Base-by-base conservation (phyloP, 2,329 filamentous ascomycete genomes). In the Fusarium multiceps region DNA sequence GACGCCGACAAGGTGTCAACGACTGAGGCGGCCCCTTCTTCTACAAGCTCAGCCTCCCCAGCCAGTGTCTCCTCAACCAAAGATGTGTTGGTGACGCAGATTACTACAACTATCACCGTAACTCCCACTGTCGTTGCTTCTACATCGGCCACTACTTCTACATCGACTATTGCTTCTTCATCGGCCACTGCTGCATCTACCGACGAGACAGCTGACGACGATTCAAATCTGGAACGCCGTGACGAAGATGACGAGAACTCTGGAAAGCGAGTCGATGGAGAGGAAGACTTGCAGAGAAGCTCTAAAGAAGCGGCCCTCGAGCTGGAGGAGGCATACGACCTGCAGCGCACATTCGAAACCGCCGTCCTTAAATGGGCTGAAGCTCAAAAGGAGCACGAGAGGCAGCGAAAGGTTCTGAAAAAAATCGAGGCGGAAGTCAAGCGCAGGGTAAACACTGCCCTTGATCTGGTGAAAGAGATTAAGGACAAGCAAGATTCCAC, bases 31-130 rank as follows among this genome's bases (percentile, higher is more conserved):
- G 50, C 43, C 7, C 23, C 7, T 42, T 27, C 37, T 21, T 13
- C 49, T 51, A 40, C 18, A 18, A 21, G n/a, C 20, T 28, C n/a
- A 18, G 23, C n/a, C n/a, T 21, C 49, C 8, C 32, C 18, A 12
- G 14, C 49, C 13, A 53, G 13, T 27, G 34, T n/a, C 27, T 41
- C 49, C 2, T 53, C 14, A 20, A 53, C 49, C n/a, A 23, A 42
- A n/a, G 21, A 25, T 10, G 23, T 28, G 11, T 18, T n/a, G 21
- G 34, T 53, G 32, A 53, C 49, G 9, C 37, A n/a, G n/a, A 59
- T 49, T 47, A 65, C 59, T 7, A 64, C 53, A 21, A 68, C 65
- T 3, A 34, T 54, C 13, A 68, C 63, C 7, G 45, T 42, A 14
- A 43, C 64, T 11, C 42, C 58, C 14, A 46, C 48, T 13, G 37